Conservation (phyloP, 495 filamentous ascomycete genomes). For the Tuber calosporum region DNA sequence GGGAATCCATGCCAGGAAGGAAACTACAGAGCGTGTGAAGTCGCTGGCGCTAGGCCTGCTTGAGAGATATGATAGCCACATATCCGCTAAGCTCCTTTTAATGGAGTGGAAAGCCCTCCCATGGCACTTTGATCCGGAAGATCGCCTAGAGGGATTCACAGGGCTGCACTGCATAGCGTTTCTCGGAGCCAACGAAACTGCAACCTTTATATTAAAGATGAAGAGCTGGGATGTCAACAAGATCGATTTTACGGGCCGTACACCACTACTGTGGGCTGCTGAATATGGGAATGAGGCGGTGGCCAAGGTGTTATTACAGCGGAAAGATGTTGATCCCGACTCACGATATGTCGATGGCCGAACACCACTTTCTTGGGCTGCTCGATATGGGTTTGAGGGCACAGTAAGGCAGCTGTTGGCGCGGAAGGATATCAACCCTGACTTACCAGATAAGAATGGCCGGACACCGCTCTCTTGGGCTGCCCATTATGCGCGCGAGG, state of each 20-base stretch:
- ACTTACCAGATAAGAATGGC: not conserved
- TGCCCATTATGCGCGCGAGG: not conserved
- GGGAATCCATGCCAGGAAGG: not conserved
- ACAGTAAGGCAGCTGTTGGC: not conserved
- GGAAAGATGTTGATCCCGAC: not conserved
- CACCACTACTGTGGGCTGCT: not conserved
- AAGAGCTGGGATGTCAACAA: conserved; percentile 1
- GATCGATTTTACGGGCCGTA: not conserved
- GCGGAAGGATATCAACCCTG: not conserved
- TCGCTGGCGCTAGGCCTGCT: not conserved
- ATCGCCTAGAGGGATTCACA: not conserved
- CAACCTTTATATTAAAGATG: not conserved
- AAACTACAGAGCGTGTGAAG: not conserved
- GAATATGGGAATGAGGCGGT: conserved; percentile 1
- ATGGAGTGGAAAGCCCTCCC: conserved; percentile 3
- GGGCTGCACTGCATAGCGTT: not conserved
- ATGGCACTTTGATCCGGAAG: not conserved
- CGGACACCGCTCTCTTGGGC: not conserved
- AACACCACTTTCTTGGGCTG: conserved; percentile 1
- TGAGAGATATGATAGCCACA: not conserved
- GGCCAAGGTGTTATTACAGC: not conserved
- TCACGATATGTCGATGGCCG: not conserved
- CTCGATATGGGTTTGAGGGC: not conserved
- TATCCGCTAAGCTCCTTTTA: not conserved
- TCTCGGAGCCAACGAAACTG: not conserved